Percentiles rank a stretch among this genome's conserved stretches.
These are phyloP conservation scores for Picea mariana DNA, from an alignment of 83 land plant genomes.

Conservation along the genomic window DNA sequence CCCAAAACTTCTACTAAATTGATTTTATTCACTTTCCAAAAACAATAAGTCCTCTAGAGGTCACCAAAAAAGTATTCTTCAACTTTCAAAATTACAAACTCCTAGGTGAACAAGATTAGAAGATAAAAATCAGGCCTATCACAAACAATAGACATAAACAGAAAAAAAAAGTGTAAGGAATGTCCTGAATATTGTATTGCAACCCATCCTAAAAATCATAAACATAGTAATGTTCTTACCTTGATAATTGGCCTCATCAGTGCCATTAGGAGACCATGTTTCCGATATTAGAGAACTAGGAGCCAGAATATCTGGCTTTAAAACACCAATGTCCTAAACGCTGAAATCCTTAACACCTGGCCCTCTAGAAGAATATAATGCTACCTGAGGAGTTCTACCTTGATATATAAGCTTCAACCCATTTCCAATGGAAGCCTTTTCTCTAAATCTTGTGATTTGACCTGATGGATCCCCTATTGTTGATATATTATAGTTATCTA, in stretches of 20 bases:
- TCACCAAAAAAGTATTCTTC: no score
- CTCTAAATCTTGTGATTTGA: slow-evolving; percentile 49
- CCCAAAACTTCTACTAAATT: no score
- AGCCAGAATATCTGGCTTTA: slow-evolving; percentile 92
- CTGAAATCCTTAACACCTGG: slow-evolving; percentile 87
- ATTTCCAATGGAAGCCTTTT: slow-evolving; percentile 70
- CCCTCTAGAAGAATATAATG: slow-evolving; percentile 87
- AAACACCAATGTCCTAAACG: slow-evolving; percentile 83
- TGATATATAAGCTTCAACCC: slow-evolving; percentile 66
- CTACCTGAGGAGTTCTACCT: slow-evolving; percentile 83
- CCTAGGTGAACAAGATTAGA: no score
- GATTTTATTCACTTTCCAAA: no score
- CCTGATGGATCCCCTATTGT: slow-evolving; percentile 77
- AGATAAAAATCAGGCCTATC: not conserved
- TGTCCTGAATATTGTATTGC: not conserved
- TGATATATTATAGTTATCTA: slow-evolving; percentile 27
- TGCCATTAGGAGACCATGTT: slow-evolving; percentile 94
- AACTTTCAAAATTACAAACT: no score
- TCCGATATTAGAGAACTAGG: slow-evolving; percentile 96
- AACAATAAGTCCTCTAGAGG: no score
- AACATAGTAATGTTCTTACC: slow-evolving; percentile 40
- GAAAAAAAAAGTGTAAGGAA: not conserved
- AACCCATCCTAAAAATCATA: not conserved
- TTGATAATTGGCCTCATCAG: slow-evolving; percentile 74
- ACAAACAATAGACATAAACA: not conserved